Evolutionary conservation across 495 filamentous ascomycete species (phyloP).

Genomic region (Aspergillus taichungensis): DNA sequence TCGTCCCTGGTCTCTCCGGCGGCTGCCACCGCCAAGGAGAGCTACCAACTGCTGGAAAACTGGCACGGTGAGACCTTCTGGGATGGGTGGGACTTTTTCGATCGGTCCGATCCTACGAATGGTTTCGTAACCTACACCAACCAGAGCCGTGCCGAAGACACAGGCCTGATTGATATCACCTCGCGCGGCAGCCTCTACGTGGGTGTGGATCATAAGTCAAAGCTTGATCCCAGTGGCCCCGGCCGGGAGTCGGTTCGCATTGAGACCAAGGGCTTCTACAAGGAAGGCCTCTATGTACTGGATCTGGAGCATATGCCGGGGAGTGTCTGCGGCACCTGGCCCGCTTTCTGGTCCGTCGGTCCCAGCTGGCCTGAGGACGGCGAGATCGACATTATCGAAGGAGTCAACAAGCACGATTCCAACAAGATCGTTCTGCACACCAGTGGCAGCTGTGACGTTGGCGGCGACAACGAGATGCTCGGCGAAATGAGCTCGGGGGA

Average conservation of each 20-base stretch:
- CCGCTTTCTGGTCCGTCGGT: conserved; percentile 69
- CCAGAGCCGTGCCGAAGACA: conserved; percentile 42
- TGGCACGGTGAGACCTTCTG: conserved; percentile 44
- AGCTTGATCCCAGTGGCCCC: conserved; percentile 20
- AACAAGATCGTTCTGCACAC: conserved; percentile 77
- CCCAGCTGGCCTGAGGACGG: conserved; percentile 69
- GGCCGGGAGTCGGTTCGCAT: conserved; percentile 66
- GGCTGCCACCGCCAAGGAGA: conserved; percentile 4
- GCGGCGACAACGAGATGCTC: conserved; percentile 37
- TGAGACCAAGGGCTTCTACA: conserved; percentile 58
- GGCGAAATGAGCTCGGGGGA: conserved; percentile 40
- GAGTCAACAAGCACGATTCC: conserved; percentile 57
- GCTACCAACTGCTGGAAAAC: conserved; percentile 36
- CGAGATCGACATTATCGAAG: conserved; percentile 91
- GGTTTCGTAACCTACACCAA: conserved; percentile 63
- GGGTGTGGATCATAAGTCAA: conserved; percentile 39
- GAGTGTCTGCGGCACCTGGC: conserved; percentile 62
- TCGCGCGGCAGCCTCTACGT: conserved; percentile 42
- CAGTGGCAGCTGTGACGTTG: conserved; percentile 49
- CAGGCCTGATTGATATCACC: conserved; percentile 48
- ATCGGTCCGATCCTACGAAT: conserved; percentile 53
- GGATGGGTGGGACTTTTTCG: conserved; percentile 42
- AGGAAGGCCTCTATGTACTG: conserved; percentile 59
- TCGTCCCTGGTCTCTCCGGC: conserved; percentile 8
- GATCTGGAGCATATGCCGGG: conserved; percentile 73